Evolutionary conservation across 805 yeast genomes (phyloP).

Genomic region (Saccharomycopsis fodiens): DNA sequence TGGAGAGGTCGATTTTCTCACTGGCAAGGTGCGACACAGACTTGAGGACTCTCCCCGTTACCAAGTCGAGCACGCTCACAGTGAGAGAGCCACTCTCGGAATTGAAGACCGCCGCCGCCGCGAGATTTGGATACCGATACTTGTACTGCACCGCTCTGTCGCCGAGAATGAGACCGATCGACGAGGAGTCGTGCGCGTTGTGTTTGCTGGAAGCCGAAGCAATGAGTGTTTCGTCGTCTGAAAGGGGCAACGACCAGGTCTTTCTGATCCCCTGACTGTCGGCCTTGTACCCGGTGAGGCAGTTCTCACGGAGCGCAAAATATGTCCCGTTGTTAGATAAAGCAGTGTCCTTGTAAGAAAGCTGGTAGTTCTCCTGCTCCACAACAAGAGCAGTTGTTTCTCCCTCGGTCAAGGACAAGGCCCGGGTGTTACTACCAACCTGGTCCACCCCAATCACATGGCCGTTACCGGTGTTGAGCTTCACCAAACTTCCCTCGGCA

Average conservation of each 20-base stretch:
- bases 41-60: constrained; percentile 59
- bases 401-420: neutral
- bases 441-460: neutral
- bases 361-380: neutral
- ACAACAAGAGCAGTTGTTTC: neutral
- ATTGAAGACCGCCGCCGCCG: constrained; percentile 42
- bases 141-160: constrained; percentile 76
- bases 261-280: neutral
- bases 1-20: constrained; percentile 34
- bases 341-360: neutral
- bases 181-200: constrained; percentile 35
- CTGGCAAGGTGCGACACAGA: constrained; percentile 34
- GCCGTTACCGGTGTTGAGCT: constrained; percentile 19
- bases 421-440: neutral
- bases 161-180: constrained; percentile 60
- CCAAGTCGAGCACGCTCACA: constrained; percentile 54
- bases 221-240: constrained; percentile 12
- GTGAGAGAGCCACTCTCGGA: constrained; percentile 28
- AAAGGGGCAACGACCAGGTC: neutral
- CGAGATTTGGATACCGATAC: constrained; percentile 64
- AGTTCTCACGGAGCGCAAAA: neutral
- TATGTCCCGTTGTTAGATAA: neutral
- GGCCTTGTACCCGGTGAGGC: neutral
- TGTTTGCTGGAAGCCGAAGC: neutral
- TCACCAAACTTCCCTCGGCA: constrained; percentile 26